Evolutionary conservation across 352 stramenopile species (phyloP), one percentile per base, ranked within the genome.

Genomic region (Globisporangium carolinianum): DNA sequence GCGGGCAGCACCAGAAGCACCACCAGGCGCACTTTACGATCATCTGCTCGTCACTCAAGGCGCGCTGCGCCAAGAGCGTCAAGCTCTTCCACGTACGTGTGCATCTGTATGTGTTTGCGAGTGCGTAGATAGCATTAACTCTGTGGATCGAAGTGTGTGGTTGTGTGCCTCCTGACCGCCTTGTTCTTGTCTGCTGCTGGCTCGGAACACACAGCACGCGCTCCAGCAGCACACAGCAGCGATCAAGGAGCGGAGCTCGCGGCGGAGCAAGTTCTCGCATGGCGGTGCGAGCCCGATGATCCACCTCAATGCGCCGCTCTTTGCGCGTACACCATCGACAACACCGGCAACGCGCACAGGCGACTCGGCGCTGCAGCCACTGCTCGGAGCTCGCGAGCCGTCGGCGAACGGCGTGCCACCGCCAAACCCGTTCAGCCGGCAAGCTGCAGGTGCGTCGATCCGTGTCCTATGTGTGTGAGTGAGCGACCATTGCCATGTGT

Each of bases 1-100:
- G 71, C 11, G 74, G 75, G 0, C 72, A 67, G 10, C 71, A 79
- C 53, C 68, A 85, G 62, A 73, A 84, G 57, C 79, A 94, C 57
- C 76, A 94, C 51, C 79, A 86, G 47, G 79, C 77, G n/a, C 84
- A 94, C 60, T 94, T 94, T 60, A 63, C 71, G 7, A 76, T 94
- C 59, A 68, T 94, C 54, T 89, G 78, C 51, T 74, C 82, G 60
- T 91, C 80, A 53, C 73, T 94, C 51, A 91, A 94, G 64, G 68
- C 76, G 48, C 79, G 84, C 47, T 91, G 80, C 54, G 82, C 84
- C 50, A 91, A 90, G 62, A 91, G 79, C 60, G 78, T 78, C 47
- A 90, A 91, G 62, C 67, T 73, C 32, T 89, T 94, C 53, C 83
- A 93, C 57, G 83, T 91, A 60, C 43, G 75, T 72, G 8, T 49